These are phyloP conservation scores for Leptographium procerum DNA, from an alignment of 2,329 filamentous ascomycete species.

Conservation along the genomic window DNA sequence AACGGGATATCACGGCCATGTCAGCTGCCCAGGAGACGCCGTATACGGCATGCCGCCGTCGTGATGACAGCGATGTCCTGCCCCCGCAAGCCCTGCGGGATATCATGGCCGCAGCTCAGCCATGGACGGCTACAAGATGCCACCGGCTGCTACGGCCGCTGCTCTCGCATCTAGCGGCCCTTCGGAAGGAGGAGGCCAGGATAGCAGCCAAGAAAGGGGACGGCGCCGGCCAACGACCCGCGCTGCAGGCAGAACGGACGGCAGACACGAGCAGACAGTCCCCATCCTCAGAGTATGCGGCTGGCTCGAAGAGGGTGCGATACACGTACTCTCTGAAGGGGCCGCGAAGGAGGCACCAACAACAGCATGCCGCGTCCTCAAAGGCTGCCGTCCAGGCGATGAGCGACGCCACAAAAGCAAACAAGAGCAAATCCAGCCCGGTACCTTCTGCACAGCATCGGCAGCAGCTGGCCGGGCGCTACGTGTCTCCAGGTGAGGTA, in stretches of 20 bases:
- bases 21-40: background rate
- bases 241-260: background rate
- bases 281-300: background rate
- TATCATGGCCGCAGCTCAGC: slow-evolving; percentile 11
- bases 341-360: background rate
- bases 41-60: slow-evolving; percentile 2
- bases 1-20: background rate
- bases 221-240: background rate
- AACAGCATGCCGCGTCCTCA: background rate
- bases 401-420: background rate
- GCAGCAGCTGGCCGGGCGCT: background rate
- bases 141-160: slow-evolving; percentile 35
- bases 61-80: slow-evolving; percentile 5
- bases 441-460: background rate
- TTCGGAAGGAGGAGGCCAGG: slow-evolving; percentile 23
- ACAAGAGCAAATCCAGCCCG: background rate
- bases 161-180: slow-evolving; percentile 27
- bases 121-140: slow-evolving; percentile 37
- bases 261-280: background rate
- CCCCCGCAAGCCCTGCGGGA: slow-evolving; percentile 3
- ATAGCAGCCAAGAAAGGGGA: background rate
- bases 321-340: slow-evolving; percentile 15
- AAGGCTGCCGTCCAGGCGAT: background rate
- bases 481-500: slow-evolving; percentile 13
- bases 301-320: slow-evolving; percentile 11